Percentiles rank a stretch among this genome's conserved stretches.
These are phyloP conservation scores for Ganoderma resinaceum DNA, from an alignment of 1,284 basidiomycete genomes.

Conservation along the genomic window DNA sequence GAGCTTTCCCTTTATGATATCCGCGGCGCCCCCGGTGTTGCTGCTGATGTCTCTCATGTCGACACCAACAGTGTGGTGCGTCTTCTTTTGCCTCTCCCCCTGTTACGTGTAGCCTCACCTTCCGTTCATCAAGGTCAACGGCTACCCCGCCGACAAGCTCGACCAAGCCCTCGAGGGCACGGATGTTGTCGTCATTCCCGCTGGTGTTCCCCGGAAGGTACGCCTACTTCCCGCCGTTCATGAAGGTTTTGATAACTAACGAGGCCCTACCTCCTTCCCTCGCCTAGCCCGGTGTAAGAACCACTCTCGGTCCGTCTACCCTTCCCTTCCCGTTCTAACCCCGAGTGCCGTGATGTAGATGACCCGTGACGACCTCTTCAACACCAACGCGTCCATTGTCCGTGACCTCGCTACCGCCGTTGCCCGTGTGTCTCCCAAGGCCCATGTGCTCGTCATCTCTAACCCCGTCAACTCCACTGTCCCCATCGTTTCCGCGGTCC, in stretches of 20 bases:
- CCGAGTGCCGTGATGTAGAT: constrained; percentile 55
- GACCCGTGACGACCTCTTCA: constrained; percentile 99
- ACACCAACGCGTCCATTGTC: constrained; percentile 96
- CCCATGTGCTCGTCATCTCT: constrained; percentile 95
- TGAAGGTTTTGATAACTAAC: constrained; percentile 27
- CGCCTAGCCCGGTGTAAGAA: constrained; percentile 75
- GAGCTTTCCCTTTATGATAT: constrained; percentile 89
- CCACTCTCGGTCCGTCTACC: constrained; percentile 22
- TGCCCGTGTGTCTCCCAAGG: constrained; percentile 88
- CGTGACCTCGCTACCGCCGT: constrained; percentile 93
- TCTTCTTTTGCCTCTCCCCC: constrained; percentile 20
- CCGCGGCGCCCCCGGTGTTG: constrained; percentile 91
- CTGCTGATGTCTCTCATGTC: constrained; percentile 93
- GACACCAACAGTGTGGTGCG: constrained; percentile 87
- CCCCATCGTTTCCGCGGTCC: constrained; percentile 93
- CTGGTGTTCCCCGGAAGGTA: constrained; percentile 96
- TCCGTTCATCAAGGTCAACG: constrained; percentile 63
- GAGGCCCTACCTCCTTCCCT: constrained; percentile 29
- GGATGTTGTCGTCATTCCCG: constrained; percentile 95
- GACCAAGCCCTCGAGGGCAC: constrained; percentile 87
- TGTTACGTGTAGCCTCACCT: constrained; percentile 16
- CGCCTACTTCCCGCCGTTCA: constrained; percentile 34
- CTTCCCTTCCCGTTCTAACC: constrained; percentile 38
- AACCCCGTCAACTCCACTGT: constrained; percentile 98
- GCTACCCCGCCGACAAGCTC: constrained; percentile 85